Evolutionary conservation across 768 basidiomycete genomes (phyloP), one percentile per base, ranked within the genome.

Genomic region (Lactarius evosmus): DNA sequence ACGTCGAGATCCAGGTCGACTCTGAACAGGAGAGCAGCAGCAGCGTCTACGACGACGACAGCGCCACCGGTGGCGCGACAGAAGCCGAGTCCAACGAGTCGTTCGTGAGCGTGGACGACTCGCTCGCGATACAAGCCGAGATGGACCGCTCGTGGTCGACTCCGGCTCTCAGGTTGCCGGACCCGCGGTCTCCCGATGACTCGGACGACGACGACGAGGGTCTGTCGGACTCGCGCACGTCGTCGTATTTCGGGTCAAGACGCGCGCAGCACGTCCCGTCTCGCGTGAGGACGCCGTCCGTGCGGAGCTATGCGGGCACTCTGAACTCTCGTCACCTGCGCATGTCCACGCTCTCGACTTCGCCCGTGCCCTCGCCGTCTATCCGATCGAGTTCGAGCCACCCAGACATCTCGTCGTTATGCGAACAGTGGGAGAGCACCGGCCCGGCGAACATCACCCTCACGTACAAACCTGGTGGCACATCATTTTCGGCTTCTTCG

Each of bases 401-500:
- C 69, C 76, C 84, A 12, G 83, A 85, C 69, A 79, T 89, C 50
- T 72, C 78, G n/a, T 77, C 80, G 7, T 78, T 89, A 19, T 83
- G 87, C 60, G 76, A 83, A 61, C 78, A 83, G 57, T 90, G 84
- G 84, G 74, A 81, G 1, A 72, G 74, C 9, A 71, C 77, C 7
- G 85, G 87, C 5, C 85, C 87, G 9, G 86, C 85, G 40, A 85
- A 85, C 67, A 76, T 81, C 72, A 87, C 85, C 19, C 72, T 75
- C 56, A 76, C 80, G 55, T 82, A 78, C 67, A 79, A 78, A 66
- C 73, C 78, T 6, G 67, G 72, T 40, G 58, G 59, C 54, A 53
- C 66, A 11, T 58, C 60, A 16, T 49, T 60, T 56, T 41, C 63
- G n/a, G 27, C 64, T n/a, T 61, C 64, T 19, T 52, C 64, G 32